phyloP scores from a whole-genome alignment of 1,139 yeast species.

The Taphrina populina region DNA sequence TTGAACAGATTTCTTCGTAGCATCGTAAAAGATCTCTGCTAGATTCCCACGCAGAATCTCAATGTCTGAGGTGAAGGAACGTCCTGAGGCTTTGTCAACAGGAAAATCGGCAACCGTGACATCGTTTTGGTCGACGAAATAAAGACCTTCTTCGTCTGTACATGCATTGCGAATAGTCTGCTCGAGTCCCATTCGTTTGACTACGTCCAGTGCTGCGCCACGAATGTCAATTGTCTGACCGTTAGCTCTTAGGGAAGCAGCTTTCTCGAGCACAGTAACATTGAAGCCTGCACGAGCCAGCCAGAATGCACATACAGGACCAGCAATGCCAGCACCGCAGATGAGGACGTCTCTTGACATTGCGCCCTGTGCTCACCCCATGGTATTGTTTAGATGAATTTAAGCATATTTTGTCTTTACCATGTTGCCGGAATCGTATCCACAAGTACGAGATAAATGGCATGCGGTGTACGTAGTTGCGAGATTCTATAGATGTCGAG shows the following conservation, averaged over 20 bases:
- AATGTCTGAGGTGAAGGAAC: slow-evolving; percentile 15
- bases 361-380: too few relatives aligned
- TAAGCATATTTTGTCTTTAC: too few relatives aligned
- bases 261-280: slow-evolving; percentile 6
- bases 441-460: too few relatives aligned
- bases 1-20: slow-evolving; percentile 1
- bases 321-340: slow-evolving; percentile 28
- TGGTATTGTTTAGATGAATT: too few relatives aligned
- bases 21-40: not conserved
- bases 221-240: slow-evolving; percentile 18
- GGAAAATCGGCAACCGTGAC: not conserved
- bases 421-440: too few relatives aligned
- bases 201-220: slow-evolving; percentile 1
- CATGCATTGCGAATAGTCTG: not conserved
- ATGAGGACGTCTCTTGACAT: too few relatives aligned
- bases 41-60: slow-evolving; percentile 18
- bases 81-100: slow-evolving; percentile 1
- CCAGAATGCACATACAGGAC: slow-evolving; percentile 10
- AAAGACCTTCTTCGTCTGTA: slow-evolving; percentile 12
- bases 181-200: slow-evolving; percentile 5
- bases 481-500: too few relatives aligned
- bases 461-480: too few relatives aligned
- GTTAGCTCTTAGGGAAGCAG: not conserved
- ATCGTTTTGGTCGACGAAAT: slow-evolving; percentile 2
- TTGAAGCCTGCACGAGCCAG: not conserved